Conservation (phyloP, 768 basidiomycete species). For the Clitopilus passeckerianus region DNA sequence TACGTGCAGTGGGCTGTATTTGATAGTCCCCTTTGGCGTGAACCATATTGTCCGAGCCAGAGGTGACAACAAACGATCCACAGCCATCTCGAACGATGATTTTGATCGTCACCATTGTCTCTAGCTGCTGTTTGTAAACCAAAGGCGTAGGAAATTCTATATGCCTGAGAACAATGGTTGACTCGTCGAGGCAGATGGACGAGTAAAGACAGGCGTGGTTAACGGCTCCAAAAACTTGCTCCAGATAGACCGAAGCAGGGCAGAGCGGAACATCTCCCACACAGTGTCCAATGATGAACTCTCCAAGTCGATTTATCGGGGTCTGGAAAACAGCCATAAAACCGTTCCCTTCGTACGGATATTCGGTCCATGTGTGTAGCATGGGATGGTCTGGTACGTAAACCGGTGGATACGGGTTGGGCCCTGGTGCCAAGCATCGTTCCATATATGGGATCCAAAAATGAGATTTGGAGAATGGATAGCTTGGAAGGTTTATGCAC, state of each 20-base stretch:
- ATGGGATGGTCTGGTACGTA: conserved; percentile 24
- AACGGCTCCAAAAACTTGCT: conserved; percentile 46
- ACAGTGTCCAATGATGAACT: conserved; percentile 50
- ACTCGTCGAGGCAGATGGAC: background rate
- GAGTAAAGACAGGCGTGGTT: conserved; percentile 20
- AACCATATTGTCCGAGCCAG: conserved; percentile 24
- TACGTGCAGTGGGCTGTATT: conserved; percentile 24
- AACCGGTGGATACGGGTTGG: background rate
- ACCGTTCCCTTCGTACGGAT: conserved; percentile 29
- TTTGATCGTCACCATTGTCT: conserved; percentile 29
- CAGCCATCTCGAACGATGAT: conserved; percentile 30
- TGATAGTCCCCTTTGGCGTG: conserved; percentile 45
- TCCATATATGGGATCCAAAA: conserved; percentile 55
- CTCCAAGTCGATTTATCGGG: conserved; percentile 36
- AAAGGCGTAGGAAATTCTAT: conserved; percentile 52
- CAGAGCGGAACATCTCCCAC: conserved; percentile 54
- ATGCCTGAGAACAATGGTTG: conserved; percentile 24
- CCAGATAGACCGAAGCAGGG: conserved; percentile 63
- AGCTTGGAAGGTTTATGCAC: conserved; percentile 54
- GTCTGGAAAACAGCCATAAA: conserved; percentile 48
- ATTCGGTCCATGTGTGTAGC: conserved; percentile 36
- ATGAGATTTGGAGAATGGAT: conserved; percentile 51
- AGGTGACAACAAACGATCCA: conserved; percentile 33
- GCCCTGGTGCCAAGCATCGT: background rate
- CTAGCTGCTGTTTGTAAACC: conserved; percentile 32